A percentile compares a stretch with the other conserved stretches of the same genome.
Conservation (phyloP, 139 green algal genomes). For the Chlamydomonas schloesseri region DNA sequence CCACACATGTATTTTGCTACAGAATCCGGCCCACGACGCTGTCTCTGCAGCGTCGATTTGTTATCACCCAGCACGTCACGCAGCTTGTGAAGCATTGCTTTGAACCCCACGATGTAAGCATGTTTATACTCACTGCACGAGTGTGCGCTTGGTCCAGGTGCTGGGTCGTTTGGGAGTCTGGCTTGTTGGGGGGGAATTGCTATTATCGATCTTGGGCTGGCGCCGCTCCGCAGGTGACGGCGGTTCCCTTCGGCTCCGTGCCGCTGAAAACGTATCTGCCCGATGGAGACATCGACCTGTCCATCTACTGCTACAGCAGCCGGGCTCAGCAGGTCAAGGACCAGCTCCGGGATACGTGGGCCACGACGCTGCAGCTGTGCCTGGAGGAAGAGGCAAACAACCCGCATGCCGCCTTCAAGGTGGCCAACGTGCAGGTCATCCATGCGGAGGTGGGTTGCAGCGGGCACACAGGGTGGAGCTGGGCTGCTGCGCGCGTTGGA, state of each 20-base stretch:
- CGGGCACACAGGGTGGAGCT: not conserved
- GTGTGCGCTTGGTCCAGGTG: not conserved
- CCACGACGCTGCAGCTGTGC: slow-evolving; percentile 63
- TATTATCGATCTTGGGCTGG: not conserved
- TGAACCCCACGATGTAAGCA: slow-evolving; percentile 20
- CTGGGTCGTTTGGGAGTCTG: not conserved
- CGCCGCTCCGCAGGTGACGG: slow-evolving; percentile 11
- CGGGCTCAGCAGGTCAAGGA: slow-evolving; percentile 21
- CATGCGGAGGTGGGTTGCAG: slow-evolving; percentile 84
- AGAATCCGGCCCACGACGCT: slow-evolving; percentile 8
- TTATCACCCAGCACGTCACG: slow-evolving; percentile 29
- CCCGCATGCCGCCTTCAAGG: slow-evolving; percentile 65
- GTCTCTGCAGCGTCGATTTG: slow-evolving; percentile 7
- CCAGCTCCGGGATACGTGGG: slow-evolving; percentile 76
- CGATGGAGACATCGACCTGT: slow-evolving; percentile 98
- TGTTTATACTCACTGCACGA: no score
- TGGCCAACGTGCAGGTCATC: slow-evolving; percentile 88
- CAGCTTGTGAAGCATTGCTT: slow-evolving; percentile 14
- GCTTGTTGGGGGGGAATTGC: no score
- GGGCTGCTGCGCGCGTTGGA: no score
- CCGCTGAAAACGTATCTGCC: slow-evolving; percentile 95
- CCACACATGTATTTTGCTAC: not conserved
- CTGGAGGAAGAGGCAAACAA: slow-evolving; percentile 82
- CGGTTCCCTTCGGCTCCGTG: slow-evolving; percentile 91
- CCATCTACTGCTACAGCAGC: slow-evolving; percentile 74